phyloP scores from a whole-genome alignment of 148 eudicot genomes.

The Amaranthus hypochondriacus region DNA sequence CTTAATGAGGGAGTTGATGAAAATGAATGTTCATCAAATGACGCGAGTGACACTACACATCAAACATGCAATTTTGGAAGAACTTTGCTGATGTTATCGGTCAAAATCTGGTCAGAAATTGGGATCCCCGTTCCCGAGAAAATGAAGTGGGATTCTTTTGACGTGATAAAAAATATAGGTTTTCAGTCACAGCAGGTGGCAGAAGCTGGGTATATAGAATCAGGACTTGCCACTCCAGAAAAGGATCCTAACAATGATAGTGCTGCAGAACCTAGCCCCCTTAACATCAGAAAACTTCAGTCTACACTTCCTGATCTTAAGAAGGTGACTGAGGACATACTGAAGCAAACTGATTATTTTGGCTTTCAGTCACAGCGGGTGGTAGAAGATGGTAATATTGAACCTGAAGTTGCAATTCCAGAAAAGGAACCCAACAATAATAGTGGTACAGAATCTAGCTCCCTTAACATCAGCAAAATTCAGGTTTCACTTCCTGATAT shows the following conservation, averaged over 20 bases:
- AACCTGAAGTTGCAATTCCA: too few species aligned
- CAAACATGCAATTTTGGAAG: constrained; percentile 74
- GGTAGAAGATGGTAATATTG: too few species aligned
- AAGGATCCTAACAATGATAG: constrained; percentile 23
- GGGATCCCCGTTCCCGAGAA: constrained; percentile 69
- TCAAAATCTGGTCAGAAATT: constrained; percentile 68
- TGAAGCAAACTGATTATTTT: constrained; percentile 84
- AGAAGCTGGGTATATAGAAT: constrained; percentile 78
- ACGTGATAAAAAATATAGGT: constrained; percentile 63
- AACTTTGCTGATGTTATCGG: constrained; percentile 57
- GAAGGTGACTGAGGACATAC: constrained; percentile 76
- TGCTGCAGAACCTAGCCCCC: constrained; percentile 26
- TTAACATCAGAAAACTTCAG: constrained; percentile 30
- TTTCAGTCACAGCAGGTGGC: constrained; percentile 56
- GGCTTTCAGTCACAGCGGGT: constrained; percentile 53
- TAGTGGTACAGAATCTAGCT: constrained; percentile 26
- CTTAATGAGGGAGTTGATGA: constrained; percentile 16
- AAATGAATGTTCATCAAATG: constrained; percentile 11
- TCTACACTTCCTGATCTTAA: constrained; percentile 71
- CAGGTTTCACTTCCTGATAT: constrained; percentile 70
- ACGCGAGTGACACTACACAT: constrained; percentile 31
- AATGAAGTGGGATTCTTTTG: constrained; percentile 88
- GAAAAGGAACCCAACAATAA: constrained; percentile 21
- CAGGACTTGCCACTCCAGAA: constrained; percentile 83
- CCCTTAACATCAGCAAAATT: constrained; percentile 24